These are phyloP conservation scores for Apiotrichum mycotoxinovorans DNA, from an alignment of 1,284 basidiomycete genomes.

Conservation along the genomic window DNA sequence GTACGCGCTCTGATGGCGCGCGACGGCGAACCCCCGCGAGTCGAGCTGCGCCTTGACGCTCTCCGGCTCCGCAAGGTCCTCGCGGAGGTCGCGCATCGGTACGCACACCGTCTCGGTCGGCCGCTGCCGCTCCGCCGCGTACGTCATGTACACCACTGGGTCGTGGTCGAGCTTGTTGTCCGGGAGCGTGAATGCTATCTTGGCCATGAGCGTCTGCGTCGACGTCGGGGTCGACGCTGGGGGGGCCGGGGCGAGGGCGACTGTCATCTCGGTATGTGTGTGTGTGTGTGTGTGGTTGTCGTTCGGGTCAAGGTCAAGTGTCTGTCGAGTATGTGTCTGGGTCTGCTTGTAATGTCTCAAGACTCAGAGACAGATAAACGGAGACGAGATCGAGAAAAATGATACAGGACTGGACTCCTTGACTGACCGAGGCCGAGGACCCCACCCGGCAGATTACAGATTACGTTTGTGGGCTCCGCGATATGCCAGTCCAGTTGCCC, in stretches of 20 bases:
- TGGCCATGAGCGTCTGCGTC: constrained; percentile 13
- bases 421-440: no score
- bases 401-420: no score
- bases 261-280: not conserved
- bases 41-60: constrained; percentile 24
- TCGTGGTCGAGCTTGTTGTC: constrained; percentile 21
- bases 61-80: constrained; percentile 15
- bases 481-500: no score
- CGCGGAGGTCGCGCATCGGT: constrained; percentile 28
- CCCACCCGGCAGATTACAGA: no score
- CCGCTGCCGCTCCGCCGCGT: constrained; percentile 10
- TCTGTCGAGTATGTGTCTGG: no score
- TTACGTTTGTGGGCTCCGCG: no score
- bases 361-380: no score
- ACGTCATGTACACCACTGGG: constrained; percentile 22
- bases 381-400: no score
- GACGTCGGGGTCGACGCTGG: no score
- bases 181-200: constrained; percentile 33
- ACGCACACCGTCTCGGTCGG: constrained; percentile 27
- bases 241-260: constrained; percentile 1
- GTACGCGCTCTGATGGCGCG: constrained; percentile 21
- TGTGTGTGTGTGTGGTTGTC: not conserved
- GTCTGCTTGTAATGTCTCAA: no score
- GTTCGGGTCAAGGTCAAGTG: not conserved
- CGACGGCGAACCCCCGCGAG: constrained; percentile 28